These are phyloP conservation scores for Fusarium dlaminii DNA, from an alignment of 2,329 filamentous ascomycete genomes.

Conservation along the genomic window DNA sequence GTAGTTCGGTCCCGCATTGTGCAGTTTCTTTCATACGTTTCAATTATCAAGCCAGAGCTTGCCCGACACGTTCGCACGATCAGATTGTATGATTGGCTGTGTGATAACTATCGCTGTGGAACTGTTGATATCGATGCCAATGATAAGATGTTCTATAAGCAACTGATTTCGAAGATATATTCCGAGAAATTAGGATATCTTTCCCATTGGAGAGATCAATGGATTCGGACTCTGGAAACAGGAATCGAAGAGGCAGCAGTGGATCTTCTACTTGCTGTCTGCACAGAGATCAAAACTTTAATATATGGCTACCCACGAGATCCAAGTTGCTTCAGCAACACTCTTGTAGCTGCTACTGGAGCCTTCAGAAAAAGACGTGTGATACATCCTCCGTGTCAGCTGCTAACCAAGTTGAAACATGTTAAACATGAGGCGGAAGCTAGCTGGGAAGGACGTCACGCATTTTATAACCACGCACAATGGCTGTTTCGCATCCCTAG, in stretches of 20 bases:
- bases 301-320: neutral
- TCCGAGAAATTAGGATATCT: rapidly evolving
- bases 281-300: neutral
- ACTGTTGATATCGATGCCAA: neutral
- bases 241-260: rapidly evolving
- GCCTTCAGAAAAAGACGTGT: neutral
- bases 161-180: rapidly evolving
- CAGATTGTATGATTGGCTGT: neutral
- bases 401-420: neutral
- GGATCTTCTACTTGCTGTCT: neutral
- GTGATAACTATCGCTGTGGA: rapidly evolving
- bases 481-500: rapidly evolving
- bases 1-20: neutral
- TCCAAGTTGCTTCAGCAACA: rapidly evolving
- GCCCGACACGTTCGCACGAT: neutral
- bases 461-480: neutral
- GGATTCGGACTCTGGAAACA: rapidly evolving
- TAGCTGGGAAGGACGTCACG: rapidly evolving
- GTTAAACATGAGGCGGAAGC: neutral
- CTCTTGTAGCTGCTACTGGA: rapidly evolving
- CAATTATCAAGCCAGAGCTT: neutral
- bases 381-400: rapidly evolving
- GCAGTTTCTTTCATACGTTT: neutral
- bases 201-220: rapidly evolving
- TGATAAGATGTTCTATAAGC: rapidly evolving